A percentile compares a stretch with the other conserved stretches of the same genome.
phyloP scores from a whole-genome alignment of 2,329 filamentous ascomycete species.

The Apiospora koreana region DNA sequence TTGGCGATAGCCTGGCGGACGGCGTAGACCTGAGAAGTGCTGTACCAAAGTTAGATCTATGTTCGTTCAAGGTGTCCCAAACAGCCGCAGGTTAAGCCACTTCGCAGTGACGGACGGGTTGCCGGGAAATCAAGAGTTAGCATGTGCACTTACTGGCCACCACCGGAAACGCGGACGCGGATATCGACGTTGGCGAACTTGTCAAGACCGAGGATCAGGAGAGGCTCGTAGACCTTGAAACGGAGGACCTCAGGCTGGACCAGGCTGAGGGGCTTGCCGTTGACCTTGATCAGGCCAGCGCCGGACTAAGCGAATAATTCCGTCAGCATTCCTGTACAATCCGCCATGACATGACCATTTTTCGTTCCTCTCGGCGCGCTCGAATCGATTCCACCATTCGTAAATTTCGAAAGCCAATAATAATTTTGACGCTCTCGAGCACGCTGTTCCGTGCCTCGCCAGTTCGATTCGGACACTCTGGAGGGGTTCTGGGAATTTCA shows the following conservation, averaged over 20 bases:
- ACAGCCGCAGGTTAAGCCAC: not conserved
- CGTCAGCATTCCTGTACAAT: slow-evolving; percentile 20
- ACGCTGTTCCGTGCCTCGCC: not conserved
- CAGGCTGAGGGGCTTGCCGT: slow-evolving; percentile 92
- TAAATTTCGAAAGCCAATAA: not conserved
- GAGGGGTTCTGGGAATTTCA: not conserved
- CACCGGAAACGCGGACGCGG: slow-evolving; percentile 91
- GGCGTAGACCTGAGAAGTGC: slow-evolving; percentile 91
- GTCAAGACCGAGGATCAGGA: slow-evolving; percentile 95
- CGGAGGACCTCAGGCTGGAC: slow-evolving; percentile 95
- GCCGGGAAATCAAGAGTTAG: not conserved
- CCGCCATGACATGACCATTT: slow-evolving; percentile 13
- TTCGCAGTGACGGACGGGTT: not conserved
- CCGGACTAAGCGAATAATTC: slow-evolving; percentile 23
- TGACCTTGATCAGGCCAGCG: slow-evolving; percentile 91
- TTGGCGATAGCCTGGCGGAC: slow-evolving; percentile 99
- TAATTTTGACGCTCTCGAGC: slow-evolving; percentile 7
- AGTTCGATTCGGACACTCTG: not conserved
- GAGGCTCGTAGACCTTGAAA: slow-evolving; percentile 99
- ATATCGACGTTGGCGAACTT: slow-evolving; percentile 98
- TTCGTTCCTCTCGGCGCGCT: slow-evolving; percentile 2
- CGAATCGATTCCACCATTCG: slow-evolving; percentile 8
- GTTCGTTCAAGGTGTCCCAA: not conserved
- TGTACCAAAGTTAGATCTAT: not conserved
- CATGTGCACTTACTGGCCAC: slow-evolving; percentile 69